A percentile compares a stretch with the other conserved stretches of the same genome.
phyloP scores from a whole-genome alignment of 1,284 basidiomycete species.

The Irpex sp. region DNA sequence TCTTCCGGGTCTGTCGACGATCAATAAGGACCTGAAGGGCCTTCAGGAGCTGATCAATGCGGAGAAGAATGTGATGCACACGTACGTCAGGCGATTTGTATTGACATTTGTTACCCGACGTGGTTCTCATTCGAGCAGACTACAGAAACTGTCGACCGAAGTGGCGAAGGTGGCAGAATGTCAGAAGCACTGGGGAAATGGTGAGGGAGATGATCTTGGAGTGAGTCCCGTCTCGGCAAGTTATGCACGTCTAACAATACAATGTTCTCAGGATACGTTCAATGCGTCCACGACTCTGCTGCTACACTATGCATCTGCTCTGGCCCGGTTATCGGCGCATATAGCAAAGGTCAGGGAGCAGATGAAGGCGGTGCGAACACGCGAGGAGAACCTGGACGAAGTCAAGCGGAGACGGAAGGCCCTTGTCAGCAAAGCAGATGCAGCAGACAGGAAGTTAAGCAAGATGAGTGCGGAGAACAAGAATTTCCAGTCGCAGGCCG shows the following conservation, averaged over 20 bases:
- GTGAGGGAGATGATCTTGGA: conserved; percentile 86
- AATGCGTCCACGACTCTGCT: conserved; percentile 71
- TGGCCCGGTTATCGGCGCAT: conserved; percentile 72
- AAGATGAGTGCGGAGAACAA: conserved; percentile 94
- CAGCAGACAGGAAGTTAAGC: conserved; percentile 86
- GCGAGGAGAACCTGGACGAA: conserved; percentile 83
- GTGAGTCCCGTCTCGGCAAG: conserved; percentile 38
- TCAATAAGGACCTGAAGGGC: conserved; percentile 75
- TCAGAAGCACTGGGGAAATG: conserved; percentile 74
- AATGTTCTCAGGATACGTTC: conserved; percentile 62
- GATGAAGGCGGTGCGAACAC: conserved; percentile 76
- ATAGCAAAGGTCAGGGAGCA: conserved; percentile 73
- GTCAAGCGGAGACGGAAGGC: conserved; percentile 68
- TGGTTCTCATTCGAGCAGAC: conserved; percentile 31
- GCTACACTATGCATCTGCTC: conserved; percentile 64
- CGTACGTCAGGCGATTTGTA: conserved; percentile 41
- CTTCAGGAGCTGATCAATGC: conserved; percentile 88
- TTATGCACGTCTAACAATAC: neutral
- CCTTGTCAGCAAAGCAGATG: conserved; percentile 72
- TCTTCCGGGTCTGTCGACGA: conserved; percentile 57
- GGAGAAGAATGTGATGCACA: conserved; percentile 80
- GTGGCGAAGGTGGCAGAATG: conserved; percentile 73
- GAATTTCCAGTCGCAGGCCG: conserved; percentile 74
- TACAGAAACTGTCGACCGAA: conserved; percentile 65
- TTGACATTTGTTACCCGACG: neutral